A percentile compares a stretch with the other conserved stretches of the same genome.
These are phyloP conservation scores for Claviceps pazoutovae DNA, from an alignment of 2,329 filamentous ascomycete species.

Conservation along the genomic window DNA sequence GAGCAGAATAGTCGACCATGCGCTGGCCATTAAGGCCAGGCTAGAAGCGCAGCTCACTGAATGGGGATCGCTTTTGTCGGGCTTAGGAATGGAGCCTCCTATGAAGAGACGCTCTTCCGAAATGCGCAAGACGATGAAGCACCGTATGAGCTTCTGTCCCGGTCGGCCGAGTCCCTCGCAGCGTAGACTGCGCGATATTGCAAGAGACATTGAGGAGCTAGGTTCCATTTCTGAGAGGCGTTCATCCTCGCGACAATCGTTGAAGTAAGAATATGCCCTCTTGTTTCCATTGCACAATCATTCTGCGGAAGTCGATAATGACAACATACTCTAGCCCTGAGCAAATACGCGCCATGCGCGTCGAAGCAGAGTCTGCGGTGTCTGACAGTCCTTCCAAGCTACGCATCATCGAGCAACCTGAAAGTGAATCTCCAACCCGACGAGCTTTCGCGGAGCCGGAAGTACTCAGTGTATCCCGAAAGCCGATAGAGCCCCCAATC, in stretches of 20 bases:
- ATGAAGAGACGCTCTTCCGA: constrained; percentile 31
- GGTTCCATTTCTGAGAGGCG: constrained; percentile 55
- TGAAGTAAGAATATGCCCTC: constrained; percentile 39
- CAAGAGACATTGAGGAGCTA: constrained; percentile 36
- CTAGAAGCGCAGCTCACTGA: constrained; percentile 61
- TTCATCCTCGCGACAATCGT: constrained; percentile 49
- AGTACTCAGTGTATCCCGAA: constrained; percentile 11
- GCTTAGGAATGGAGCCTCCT: constrained; percentile 48
- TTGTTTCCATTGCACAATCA: constrained; percentile 3
- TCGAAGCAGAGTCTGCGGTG: constrained; percentile 47
- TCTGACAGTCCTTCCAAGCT: constrained; percentile 50
- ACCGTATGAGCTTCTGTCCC: constrained; percentile 26
- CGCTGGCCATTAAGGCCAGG: constrained; percentile 54
- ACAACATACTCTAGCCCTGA: constrained; percentile 32
- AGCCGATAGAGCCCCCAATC: constrained; percentile 17
- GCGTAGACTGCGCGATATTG: constrained; percentile 41
- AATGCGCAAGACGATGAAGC: constrained; percentile 26
- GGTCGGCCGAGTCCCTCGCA: constrained; percentile 35
- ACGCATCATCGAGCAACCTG: constrained; percentile 41
- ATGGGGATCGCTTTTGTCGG: constrained; percentile 51
- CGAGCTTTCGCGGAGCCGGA: constrained; percentile 7
- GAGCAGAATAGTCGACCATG: constrained; percentile 48
- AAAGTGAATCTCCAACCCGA: constrained; percentile 36
- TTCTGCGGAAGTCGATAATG: neutral
- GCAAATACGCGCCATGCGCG: constrained; percentile 47